Evolutionary conservation across 2,329 filamentous ascomycete species (phyloP).

Genomic region (Geoglossum cookeanum): DNA sequence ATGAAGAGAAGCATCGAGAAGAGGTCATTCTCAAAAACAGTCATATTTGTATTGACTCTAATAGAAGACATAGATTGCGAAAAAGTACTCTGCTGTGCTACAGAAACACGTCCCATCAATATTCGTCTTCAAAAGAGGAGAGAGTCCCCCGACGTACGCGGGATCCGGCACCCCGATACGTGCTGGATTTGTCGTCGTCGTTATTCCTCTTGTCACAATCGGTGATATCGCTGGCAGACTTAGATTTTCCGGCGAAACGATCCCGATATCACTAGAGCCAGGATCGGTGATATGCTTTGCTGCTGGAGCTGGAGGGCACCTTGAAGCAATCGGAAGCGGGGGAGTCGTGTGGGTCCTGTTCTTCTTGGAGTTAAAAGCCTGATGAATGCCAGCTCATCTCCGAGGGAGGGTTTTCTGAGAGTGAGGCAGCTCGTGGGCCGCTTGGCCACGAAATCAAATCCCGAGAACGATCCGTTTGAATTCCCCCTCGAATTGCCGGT

Average conservation of each 20-base stretch:
- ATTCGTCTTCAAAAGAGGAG: neutral
- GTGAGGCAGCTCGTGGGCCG: neutral
- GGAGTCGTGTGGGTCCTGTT: neutral
- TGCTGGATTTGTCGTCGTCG: neutral
- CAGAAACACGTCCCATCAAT: neutral
- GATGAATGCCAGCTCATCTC: neutral
- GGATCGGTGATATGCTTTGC: neutral
- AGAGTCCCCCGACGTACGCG: neutral
- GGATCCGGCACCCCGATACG: neutral
- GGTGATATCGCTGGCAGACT: neutral
- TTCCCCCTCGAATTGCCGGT: neutral
- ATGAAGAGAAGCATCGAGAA: neutral
- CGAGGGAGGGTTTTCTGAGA: neutral
- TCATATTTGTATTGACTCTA: neutral
- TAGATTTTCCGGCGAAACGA: neutral
- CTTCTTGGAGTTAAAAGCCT: neutral
- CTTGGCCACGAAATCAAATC: neutral
- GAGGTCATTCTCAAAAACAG: neutral
- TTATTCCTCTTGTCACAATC: neutral
- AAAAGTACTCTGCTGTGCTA: neutral
- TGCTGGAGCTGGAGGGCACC: neutral
- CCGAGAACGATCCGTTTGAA: neutral
- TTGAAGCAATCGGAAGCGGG: neutral
- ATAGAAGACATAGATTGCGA: neutral
- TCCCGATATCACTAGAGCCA: neutral